phyloP scores from a whole-genome alignment of 2,329 filamentous ascomycete species.

The Fusarium dimerum region DNA sequence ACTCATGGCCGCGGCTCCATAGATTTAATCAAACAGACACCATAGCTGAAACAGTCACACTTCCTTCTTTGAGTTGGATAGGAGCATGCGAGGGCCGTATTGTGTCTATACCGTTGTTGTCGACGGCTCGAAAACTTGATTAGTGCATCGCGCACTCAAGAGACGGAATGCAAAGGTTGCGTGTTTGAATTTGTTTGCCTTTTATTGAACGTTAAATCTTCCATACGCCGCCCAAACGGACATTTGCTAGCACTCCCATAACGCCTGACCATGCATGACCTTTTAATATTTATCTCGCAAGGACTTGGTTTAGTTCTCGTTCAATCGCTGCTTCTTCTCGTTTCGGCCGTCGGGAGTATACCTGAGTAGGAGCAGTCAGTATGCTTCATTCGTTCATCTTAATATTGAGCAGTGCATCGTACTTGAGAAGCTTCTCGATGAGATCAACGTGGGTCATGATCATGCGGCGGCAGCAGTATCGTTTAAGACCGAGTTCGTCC shows the following conservation, averaged over 20 bases:
- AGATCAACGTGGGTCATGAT: conserved; percentile 99
- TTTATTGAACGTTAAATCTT: conserved; percentile 25
- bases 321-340: conserved; percentile 56
- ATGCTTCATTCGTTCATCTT: background rate
- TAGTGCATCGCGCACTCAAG: too few relatives aligned
- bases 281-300: conserved; percentile 6
- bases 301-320: conserved; percentile 32
- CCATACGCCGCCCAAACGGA: conserved; percentile 32
- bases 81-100: too few relatives aligned
- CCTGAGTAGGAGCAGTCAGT: conserved; percentile 36
- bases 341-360: conserved; percentile 65
- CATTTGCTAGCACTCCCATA: conserved; percentile 30
- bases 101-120: too few relatives aligned
- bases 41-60: too few relatives aligned
- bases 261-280: conserved; percentile 36
- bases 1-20: too few relatives aligned
- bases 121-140: too few relatives aligned
- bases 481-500: conserved; percentile 88
- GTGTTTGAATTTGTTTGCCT: background rate
- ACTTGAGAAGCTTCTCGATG: conserved; percentile 97
- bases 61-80: too few relatives aligned
- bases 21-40: too few relatives aligned
- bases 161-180: too few relatives aligned
- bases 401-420: conserved; percentile 36
- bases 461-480: conserved; percentile 99